Evolutionary conservation across 495 filamentous ascomycete genomes (phyloP).

Genomic region (Trichoderma orchidacearum): DNA sequence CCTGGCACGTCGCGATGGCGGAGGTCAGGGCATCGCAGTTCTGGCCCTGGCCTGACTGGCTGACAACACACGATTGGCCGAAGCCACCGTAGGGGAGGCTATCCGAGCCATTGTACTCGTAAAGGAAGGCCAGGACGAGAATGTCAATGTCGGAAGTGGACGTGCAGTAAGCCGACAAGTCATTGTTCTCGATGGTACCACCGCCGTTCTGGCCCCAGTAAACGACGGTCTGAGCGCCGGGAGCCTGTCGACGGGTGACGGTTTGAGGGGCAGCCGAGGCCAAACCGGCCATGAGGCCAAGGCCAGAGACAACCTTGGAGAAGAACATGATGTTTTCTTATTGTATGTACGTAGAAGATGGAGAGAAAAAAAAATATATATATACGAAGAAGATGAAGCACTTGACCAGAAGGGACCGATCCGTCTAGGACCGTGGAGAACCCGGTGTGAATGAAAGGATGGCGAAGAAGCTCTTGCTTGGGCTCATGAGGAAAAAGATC

Average conservation of each 20-base stretch:
- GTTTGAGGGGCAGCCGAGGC: background rate
- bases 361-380: too few species aligned
- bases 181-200: constrained; percentile 22
- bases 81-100: constrained; percentile 20
- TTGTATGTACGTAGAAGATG: background rate
- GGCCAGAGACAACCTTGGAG: background rate
- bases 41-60: background rate
- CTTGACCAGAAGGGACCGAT: background rate
- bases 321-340: background rate
- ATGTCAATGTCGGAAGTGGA: constrained; percentile 28
- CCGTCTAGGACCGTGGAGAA: background rate
- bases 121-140: constrained; percentile 39
- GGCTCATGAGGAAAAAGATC: background rate
- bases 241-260: background rate
- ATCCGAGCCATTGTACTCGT: constrained; percentile 18
- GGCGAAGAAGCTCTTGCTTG: background rate
- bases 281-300: background rate
- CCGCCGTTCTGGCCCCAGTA: constrained; percentile 24
- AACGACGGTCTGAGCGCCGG: constrained; percentile 17
- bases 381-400: background rate
- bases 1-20: constrained; percentile 44
- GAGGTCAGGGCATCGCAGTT: constrained; percentile 15
- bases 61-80: constrained; percentile 20
- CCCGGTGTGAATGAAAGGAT: background rate
- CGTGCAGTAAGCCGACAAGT: constrained; percentile 26